Evolutionary conservation across 768 basidiomycete species (phyloP), one percentile per base, ranked within the genome.

Genomic region (Pisolithus marmoratus): DNA sequence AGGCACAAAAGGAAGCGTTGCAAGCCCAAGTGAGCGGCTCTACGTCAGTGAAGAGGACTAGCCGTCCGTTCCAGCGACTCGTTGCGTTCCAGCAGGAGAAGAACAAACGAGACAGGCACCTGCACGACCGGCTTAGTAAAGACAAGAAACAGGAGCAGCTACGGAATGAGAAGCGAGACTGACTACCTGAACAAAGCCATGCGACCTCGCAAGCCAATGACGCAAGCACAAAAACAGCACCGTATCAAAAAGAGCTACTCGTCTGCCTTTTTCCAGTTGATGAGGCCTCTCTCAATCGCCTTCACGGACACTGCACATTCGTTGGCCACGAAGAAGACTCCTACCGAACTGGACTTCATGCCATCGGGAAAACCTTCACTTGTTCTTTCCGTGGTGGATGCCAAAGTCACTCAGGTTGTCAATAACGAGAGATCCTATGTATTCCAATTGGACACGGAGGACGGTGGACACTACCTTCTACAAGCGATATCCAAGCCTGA

Each of bases 241-340:
- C 78, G 87, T n/a, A 82, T 85, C 68, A 91, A 91, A 78, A 88
- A 90, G 70, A 90, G 87, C 72, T 86, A 90, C 75, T 90, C 80
- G 19, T 74, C 84, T 1, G 85, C 87, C 5, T 86, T 92, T 67
- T 78, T 91, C 70, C 85, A 83, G 59, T 76, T 91, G 70, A 91
- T 91, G 84, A 79, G 90, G n/a, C 90, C 90, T 2, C 83, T 91
- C 48, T 93, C 90, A 15, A 90, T 82, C 54, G 90, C 90, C 2
- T 92, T 92, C 61, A 82, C 82, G 19, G 80, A 84, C 42, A 84
- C 87, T 46, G 73, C 76, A 24, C 60, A 72, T n/a, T 63, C 65
- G 4, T 48, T 68, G 49, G 49, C 56, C 8, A 45, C 72, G 54
- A 84, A 80, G 64, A 79, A 77, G 53, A 85, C 85, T 1, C 75